Conservation (phyloP, 257 asterid species). For the Salvia miltiorrhiza region DNA sequence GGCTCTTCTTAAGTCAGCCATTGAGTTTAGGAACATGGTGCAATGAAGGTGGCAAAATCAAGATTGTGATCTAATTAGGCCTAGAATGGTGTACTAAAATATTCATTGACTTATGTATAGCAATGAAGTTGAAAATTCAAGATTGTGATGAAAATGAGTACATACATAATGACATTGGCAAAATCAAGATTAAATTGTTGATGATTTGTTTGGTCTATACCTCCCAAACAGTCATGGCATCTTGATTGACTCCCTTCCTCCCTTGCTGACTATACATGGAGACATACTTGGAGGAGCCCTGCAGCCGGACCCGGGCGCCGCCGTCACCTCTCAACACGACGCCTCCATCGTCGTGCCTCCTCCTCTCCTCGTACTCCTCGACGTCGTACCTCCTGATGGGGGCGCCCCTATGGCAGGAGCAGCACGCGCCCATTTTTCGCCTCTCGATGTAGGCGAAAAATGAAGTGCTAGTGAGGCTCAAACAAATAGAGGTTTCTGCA, state of each 20-base stretch:
- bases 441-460: slow-evolving; percentile 23
- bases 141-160: too few species aligned
- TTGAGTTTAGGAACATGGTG: not conserved
- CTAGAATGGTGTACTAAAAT: too few species aligned
- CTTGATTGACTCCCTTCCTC: slow-evolving; percentile 69
- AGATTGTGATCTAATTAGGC: too few species aligned
- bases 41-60: not conserved
- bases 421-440: slow-evolving; percentile 73
- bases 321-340: slow-evolving; percentile 48
- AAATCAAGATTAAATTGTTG: not conserved
- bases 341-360: slow-evolving; percentile 28
- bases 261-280: slow-evolving; percentile 77
- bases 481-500: not conserved
- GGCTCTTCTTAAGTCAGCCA: too few species aligned
- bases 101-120: too few species aligned
- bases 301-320: slow-evolving; percentile 64
- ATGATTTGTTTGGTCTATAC: too few species aligned
- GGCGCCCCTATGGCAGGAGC: slow-evolving; percentile 64
- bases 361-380: slow-evolving; percentile 31
- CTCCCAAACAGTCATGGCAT: slow-evolving; percentile 99
- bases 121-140: too few species aligned
- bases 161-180: too few species aligned
- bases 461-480: not conserved
- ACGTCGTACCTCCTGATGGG: slow-evolving; percentile 26
- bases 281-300: slow-evolving; percentile 63